Evolutionary conservation across 345 rosid genomes (phyloP), one percentile per base, ranked within the genome.

Genomic region (Eucalyptus paniculata): DNA sequence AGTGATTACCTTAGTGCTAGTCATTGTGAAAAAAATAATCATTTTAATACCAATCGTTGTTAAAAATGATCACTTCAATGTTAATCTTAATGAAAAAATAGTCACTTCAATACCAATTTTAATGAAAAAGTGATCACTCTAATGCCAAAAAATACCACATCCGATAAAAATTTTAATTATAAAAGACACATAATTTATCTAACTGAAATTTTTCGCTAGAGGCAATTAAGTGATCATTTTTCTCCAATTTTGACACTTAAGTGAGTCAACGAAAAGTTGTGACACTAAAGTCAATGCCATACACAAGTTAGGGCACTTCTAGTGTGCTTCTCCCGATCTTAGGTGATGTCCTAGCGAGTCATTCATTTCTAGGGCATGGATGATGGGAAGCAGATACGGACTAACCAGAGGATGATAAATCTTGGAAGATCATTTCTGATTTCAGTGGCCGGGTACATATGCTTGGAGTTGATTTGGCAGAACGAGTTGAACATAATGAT

Each of bases 141-240:
- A 51, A 51, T 7, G 4, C 56, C 56, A 51, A 51, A 51, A 18
- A 51, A 51, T 51, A 4, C 4, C 9, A 18, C 23, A 51, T 18
- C 0, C 3, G 1, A 18, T 51, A 51, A 51, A 6, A 3, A 0
- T 7, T 51, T 1, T 7, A 51, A 18, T 51, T 51, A 3, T 51
- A 51, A 18, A 2, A 7, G 9, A 2, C 23, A 0, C 1, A 0
- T 7, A 51, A 51, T 51, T 51, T 51, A 51, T 51, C 23, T 18
- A 51, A 51, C 0, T 18, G 2, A 51, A 7, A 3, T 3, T 51
- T 51, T 51, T 51, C 0, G 4, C 4, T 0, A 0, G 0, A 51
- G 8, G 0, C 9, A 51, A 2, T 51, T 18, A 51, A 51, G 0
- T 51, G 23, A 18, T 18, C 0, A 0, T 34, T 18, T 18, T 51